Conservation (phyloP, 768 basidiomycete species). For the Rubroboletus pulcherrimus region DNA sequence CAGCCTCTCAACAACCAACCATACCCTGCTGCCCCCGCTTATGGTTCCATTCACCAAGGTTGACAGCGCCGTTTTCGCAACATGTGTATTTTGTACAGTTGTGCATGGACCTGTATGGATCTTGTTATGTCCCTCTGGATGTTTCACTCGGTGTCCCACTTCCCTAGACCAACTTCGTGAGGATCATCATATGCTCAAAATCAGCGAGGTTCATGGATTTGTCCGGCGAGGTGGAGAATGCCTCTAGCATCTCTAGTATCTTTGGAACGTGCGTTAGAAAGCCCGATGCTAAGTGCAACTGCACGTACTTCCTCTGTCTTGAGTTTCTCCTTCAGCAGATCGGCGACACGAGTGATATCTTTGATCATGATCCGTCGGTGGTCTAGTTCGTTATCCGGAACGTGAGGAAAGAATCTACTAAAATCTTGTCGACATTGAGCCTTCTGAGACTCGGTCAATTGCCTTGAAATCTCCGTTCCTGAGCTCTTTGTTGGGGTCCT, state of each 20-base stretch:
- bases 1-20: slow-evolving; percentile 24
- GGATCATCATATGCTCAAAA: slow-evolving; percentile 73
- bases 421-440: slow-evolving; percentile 57
- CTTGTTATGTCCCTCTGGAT: background rate
- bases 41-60: slow-evolving; percentile 31
- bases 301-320: slow-evolving; percentile 67
- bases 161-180: slow-evolving; percentile 37
- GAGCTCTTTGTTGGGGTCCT: background rate
- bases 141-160: background rate
- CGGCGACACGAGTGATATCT: slow-evolving; percentile 59
- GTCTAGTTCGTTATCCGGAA: slow-evolving; percentile 42
- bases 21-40: slow-evolving; percentile 28
- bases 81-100: background rate
- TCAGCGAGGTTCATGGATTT: slow-evolving; percentile 64
- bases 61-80: background rate
- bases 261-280: slow-evolving; percentile 28
- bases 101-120: slow-evolving; percentile 6
- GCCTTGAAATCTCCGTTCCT: slow-evolving; percentile 2
- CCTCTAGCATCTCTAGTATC: slow-evolving; percentile 79
- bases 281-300: background rate
- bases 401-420: slow-evolving; percentile 68
- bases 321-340: slow-evolving; percentile 65
- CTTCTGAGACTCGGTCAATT: slow-evolving; percentile 51
- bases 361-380: slow-evolving; percentile 58
- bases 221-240: slow-evolving; percentile 67